Evolutionary conservation across 768 basidiomycete species (phyloP).

Genomic region (Amanita rubescens): DNA sequence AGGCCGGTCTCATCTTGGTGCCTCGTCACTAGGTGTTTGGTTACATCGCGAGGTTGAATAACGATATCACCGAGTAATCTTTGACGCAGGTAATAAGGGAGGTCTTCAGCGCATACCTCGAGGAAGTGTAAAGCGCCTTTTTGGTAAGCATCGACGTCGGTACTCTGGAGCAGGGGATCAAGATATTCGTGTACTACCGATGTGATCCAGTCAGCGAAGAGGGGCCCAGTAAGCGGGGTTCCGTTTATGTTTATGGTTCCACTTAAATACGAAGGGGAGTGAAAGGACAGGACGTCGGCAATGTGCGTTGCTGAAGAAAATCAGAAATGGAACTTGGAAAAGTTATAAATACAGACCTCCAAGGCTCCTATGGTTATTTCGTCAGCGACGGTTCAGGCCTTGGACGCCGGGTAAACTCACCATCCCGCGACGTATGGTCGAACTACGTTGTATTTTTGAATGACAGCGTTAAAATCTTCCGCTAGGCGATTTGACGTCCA

Average conservation of each 20-base stretch:
- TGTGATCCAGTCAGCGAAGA: neutral
- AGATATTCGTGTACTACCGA: neutral
- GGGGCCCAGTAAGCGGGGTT: neutral
- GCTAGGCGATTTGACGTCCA: conserved; percentile 22
- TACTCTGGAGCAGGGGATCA: neutral
- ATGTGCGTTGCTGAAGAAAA: neutral
- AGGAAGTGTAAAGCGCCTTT: neutral
- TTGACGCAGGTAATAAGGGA: neutral
- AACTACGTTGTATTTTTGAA: conserved; percentile 19
- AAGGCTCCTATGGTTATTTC: neutral
- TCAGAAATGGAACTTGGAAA: neutral
- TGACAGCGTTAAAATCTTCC: conserved; percentile 26
- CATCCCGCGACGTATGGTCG: conserved; percentile 28
- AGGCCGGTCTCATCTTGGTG: neutral
- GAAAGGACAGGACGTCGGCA: neutral
- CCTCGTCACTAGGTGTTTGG: neutral
- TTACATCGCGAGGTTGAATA: neutral
- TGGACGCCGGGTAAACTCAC: conserved; percentile 7
- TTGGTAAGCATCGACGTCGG: neutral
- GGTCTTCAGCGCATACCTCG: neutral
- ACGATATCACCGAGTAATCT: neutral
- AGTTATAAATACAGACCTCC: too few species aligned
- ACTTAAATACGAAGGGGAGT: neutral
- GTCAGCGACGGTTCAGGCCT: neutral
- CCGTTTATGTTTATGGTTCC: neutral